phyloP scores from a whole-genome alignment of 257 asterid genomes.

The Ilex asprella region DNA sequence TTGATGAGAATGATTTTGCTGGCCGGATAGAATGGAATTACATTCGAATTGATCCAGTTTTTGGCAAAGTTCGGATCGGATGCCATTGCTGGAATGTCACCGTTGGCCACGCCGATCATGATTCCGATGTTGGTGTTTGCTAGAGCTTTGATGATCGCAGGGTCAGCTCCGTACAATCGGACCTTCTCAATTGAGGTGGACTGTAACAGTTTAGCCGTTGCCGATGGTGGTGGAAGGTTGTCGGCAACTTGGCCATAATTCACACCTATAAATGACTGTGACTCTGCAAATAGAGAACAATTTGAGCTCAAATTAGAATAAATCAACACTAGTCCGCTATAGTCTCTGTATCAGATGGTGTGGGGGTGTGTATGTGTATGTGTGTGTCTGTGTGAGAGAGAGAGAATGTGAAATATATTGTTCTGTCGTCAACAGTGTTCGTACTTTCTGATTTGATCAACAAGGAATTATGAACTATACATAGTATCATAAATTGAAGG shows the following conservation, averaged over 20 bases:
- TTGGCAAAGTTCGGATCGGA: slow-evolving; percentile 41
- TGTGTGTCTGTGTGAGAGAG: too few species aligned
- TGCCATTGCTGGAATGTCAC: slow-evolving; percentile 57
- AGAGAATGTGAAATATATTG: too few species aligned
- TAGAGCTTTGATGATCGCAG: slow-evolving; percentile 41
- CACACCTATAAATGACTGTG: slow-evolving; percentile 58
- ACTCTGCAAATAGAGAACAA: slow-evolving; percentile 23
- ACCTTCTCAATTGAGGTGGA: slow-evolving; percentile 48
- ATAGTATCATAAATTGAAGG: too few species aligned
- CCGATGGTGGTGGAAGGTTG: slow-evolving; percentile 56
- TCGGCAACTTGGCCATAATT: slow-evolving; percentile 72
- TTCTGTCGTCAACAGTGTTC: too few species aligned
- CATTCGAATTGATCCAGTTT: slow-evolving; percentile 45
- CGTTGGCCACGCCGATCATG: slow-evolving; percentile 53
- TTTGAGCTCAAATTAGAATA: too few species aligned
- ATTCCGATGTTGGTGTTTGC: slow-evolving; percentile 57
- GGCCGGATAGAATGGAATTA: slow-evolving; percentile 54
- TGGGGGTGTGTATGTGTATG: too few species aligned
- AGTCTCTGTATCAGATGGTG: too few species aligned
- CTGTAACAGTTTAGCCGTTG: slow-evolving; percentile 47
- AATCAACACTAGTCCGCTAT: too few species aligned
- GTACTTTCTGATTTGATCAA: too few species aligned
- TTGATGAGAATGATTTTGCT: slow-evolving; percentile 40
- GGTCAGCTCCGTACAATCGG: slow-evolving; percentile 58
- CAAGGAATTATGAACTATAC: too few species aligned